Base-by-base conservation (phyloP, 2,329 filamentous ascomycete species). In the Lachnellula occidentalis region DNA sequence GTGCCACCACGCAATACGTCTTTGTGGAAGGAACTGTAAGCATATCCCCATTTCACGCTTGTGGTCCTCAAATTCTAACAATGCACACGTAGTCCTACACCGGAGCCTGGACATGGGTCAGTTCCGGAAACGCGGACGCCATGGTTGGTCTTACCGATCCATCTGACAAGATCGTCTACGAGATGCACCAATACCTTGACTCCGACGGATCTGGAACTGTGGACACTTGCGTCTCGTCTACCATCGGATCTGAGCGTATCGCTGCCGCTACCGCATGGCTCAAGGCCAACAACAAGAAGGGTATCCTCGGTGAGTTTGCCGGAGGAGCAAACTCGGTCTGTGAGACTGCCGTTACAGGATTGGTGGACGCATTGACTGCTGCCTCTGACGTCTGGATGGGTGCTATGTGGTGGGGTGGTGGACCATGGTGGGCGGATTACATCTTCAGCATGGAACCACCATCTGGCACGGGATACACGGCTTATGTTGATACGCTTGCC, bases 171-270 rank as follows among this genome's bases (percentile, higher is more conserved):
- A 73, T 82, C 54, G 68, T 83, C 64, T 82, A 79, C 68, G 78
- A 83, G 63, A 82, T 83, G 80, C 80, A 83, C 65, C 80, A 83
- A 69, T 83, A 83, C 62, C 79, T 83, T 37, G 80, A 83, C 68
- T 70, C 68, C 0, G 79, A 82, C 56, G 75, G 77, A 51, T 78
- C 74, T 2, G 80, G 80, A 8, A 81, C 78, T 0, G 71, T 69
- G 2, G 70, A 68, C 2, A 69, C 70, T 27, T 83, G 80, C 63
- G 78, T 81, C 15, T 74, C 67, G 56, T 58, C 67, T 5, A 82
- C 79, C n/a, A 79, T 82, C 57, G 78, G 80, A 50, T 66, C 69
- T 22, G 76, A 81, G 60, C 72, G 80, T 4, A 68, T 83, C 17
- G 58, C 70, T 19, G 72, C 67, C 11, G 80, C 80, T 0, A 82